These are phyloP conservation scores for Colletotrichum sublineola DNA, from an alignment of 2,329 filamentous ascomycete genomes.

Conservation along the genomic window DNA sequence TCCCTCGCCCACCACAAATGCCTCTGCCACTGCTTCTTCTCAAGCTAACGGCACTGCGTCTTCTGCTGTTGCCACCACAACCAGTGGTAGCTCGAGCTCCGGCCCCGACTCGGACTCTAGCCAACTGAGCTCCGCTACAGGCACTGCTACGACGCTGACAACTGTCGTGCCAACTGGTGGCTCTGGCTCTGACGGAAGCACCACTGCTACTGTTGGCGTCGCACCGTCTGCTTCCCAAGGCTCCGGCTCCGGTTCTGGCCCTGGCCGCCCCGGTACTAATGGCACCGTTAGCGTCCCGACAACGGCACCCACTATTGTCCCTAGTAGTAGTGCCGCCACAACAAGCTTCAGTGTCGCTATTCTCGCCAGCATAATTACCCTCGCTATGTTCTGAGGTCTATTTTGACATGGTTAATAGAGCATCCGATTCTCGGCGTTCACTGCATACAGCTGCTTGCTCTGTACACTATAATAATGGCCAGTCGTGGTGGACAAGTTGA, in stretches of 20 bases:
- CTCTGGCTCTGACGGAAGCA: slow-evolving; percentile 36
- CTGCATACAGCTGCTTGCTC: not conserved
- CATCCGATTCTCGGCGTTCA: not conserved
- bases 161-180: slow-evolving; percentile 42
- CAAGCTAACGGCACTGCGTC: slow-evolving; percentile 43
- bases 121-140: slow-evolving; percentile 33
- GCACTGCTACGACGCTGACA: slow-evolving; percentile 37
- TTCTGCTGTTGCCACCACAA: slow-evolving; percentile 32
- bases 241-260: slow-evolving; percentile 41
- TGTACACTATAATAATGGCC: slow-evolving; percentile 17
- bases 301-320: slow-evolving; percentile 17
- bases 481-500: not conserved
- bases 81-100: slow-evolving; percentile 14
- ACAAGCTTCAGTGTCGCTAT: slow-evolving; percentile 33
- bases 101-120: slow-evolving; percentile 35
- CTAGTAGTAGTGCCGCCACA: slow-evolving; percentile 21
- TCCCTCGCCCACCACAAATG: slow-evolving; percentile 44
- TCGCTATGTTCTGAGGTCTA: slow-evolving; percentile 37
- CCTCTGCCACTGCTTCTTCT: slow-evolving; percentile 30
- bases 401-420: not conserved
- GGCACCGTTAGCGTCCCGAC: slow-evolving; percentile 37
- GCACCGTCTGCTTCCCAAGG: slow-evolving; percentile 43
- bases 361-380: slow-evolving; percentile 34
- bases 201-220: slow-evolving; percentile 43
- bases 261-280: slow-evolving; percentile 41